phyloP scores from a whole-genome alignment of 129 eudicot species.

The Chrysanthemum makinoi region DNA sequence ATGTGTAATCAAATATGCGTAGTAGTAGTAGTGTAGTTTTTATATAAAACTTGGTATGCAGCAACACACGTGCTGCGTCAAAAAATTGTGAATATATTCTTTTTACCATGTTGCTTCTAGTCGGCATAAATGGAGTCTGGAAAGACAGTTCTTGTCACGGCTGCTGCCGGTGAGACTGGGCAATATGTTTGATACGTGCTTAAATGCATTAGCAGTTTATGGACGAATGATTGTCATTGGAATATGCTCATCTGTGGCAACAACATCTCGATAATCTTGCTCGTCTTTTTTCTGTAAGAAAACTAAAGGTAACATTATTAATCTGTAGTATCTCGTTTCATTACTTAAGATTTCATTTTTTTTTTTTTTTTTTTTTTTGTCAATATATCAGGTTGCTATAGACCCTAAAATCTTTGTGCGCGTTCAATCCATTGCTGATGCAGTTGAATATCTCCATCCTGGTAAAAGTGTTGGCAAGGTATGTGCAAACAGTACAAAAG shows the following conservation, averaged over 20 bases:
- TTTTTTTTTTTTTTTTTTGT: not conserved
- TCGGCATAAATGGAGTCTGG: no score
- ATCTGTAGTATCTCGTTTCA: not conserved
- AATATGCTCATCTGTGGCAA: conserved; percentile 52
- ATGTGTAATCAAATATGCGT: no score
- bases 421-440: conserved; percentile 79
- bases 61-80: no score
- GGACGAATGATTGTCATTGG: no score
- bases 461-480: conserved; percentile 98
- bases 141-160: no score
- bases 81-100: no score
- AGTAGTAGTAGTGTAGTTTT: no score
- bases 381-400: conserved; percentile 47
- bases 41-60: no score
- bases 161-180: no score
- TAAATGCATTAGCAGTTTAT: no score
- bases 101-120: no score
- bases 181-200: no score
- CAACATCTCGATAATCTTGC: conserved; percentile 72
- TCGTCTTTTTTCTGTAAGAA: conserved; percentile 58
- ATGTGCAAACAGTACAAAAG: conserved; percentile 10
- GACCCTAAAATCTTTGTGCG: conserved; percentile 79
- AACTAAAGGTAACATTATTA: conserved; percentile 58
- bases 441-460: conserved; percentile 96
- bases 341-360: not conserved